Percentiles rank a stretch among this genome's conserved stretches.
Conservation (phyloP, 805 yeast genomes). For the Saturnispora silvae region DNA sequence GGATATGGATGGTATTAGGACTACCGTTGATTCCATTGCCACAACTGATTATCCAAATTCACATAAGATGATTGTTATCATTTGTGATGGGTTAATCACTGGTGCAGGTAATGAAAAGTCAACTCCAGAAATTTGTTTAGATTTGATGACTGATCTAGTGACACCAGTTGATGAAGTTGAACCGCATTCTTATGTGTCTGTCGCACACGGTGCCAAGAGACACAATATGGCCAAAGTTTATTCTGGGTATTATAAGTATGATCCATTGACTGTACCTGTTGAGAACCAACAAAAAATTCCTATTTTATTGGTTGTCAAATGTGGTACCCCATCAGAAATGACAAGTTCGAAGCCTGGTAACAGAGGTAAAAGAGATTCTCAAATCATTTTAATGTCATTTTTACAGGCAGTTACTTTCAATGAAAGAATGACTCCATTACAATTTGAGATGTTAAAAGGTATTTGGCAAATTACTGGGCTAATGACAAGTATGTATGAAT, state of each 20-base stretch:
- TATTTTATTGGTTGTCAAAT: slow-evolving; percentile 65
- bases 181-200: slow-evolving; percentile 87
- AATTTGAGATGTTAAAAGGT: slow-evolving; percentile 61
- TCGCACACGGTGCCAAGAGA: slow-evolving; percentile 86
- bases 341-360: slow-evolving; percentile 74
- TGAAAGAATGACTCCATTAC: slow-evolving; percentile 89
- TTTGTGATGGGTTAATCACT: slow-evolving; percentile 91
- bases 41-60: slow-evolving; percentile 94
- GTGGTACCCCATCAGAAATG: slow-evolving; percentile 79
- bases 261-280: slow-evolving; percentile 59
- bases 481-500: slow-evolving; percentile 73
- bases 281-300: slow-evolving; percentile 86
- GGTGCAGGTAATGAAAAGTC: slow-evolving; percentile 85
- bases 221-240: slow-evolving; percentile 97
- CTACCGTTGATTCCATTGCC: slow-evolving; percentile 86
- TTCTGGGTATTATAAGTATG: slow-evolving; percentile 86
- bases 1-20: slow-evolving; percentile 74
- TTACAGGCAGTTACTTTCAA: slow-evolving; percentile 80
- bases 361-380: slow-evolving; percentile 94
- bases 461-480: slow-evolving; percentile 81
- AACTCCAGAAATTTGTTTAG: slow-evolving; percentile 83
- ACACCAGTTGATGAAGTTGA: slow-evolving; percentile 64
- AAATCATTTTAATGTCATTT: slow-evolving; percentile 81
- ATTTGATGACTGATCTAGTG: slow-evolving; percentile 75
- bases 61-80: slow-evolving; percentile 72